Evolutionary conservation across 768 basidiomycete genomes (phyloP).

Genomic region (Amanita inopinata): DNA sequence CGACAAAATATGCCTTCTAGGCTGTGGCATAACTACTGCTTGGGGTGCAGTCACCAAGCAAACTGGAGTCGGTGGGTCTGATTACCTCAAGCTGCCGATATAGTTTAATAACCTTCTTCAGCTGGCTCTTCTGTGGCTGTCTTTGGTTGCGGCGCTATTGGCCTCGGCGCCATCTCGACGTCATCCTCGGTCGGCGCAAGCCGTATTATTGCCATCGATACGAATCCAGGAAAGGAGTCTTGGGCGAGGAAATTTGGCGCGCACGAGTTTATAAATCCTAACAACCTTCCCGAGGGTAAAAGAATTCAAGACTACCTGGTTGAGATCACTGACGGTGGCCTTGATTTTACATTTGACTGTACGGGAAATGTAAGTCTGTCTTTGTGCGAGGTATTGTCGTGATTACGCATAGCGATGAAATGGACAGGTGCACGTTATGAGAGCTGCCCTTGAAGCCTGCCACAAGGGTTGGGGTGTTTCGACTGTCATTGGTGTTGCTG

Average conservation of each 20-base stretch:
- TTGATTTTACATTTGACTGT: slow-evolving; percentile 95
- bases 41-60: slow-evolving; percentile 96
- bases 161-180: slow-evolving; percentile 85
- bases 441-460: slow-evolving; percentile 93
- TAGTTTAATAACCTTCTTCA: too few relatives aligned
- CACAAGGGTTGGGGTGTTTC: slow-evolving; percentile 99
- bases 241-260: slow-evolving; percentile 94
- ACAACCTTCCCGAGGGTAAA: slow-evolving; percentile 60
- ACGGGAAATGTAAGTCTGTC: slow-evolving; percentile 64
- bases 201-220: slow-evolving; percentile 88
- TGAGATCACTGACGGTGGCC: slow-evolving; percentile 90
- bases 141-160: slow-evolving; percentile 95
- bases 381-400: neutral
- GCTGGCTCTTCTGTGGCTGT: slow-evolving; percentile 86
- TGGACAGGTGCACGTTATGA: slow-evolving; percentile 91
- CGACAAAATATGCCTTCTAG: slow-evolving; percentile 94
- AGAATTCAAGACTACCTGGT: slow-evolving; percentile 85
- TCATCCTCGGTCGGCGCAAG: slow-evolving; percentile 69
- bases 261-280: slow-evolving; percentile 88
- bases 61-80: slow-evolving; percentile 70
- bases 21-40: slow-evolving; percentile 96
- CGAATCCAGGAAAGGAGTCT: slow-evolving; percentile 73
- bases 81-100: too few relatives aligned
- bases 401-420: neutral
- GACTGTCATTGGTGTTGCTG: slow-evolving; percentile 94